A percentile compares a stretch with the other conserved stretches of the same genome.
These are phyloP conservation scores for Podospora fimiseda DNA, from an alignment of 495 filamentous ascomycete species.

Conservation along the genomic window DNA sequence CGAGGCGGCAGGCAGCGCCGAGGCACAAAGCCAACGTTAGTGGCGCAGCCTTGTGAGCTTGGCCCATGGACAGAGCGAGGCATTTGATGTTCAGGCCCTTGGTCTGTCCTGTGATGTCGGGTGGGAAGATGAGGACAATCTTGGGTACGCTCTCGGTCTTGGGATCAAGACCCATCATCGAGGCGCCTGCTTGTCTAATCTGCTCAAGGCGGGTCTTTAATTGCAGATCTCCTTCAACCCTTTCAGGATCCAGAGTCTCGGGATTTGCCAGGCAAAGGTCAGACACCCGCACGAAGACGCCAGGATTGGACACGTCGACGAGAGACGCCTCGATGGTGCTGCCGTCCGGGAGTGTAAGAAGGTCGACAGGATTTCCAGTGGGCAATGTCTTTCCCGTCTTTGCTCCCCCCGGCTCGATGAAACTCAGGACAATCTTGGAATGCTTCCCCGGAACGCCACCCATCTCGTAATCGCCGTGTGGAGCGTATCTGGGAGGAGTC, in stretches of 20 bases:
- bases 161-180: slow-evolving; percentile 55
- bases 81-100: slow-evolving; percentile 39
- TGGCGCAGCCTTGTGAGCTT: slow-evolving; percentile 60
- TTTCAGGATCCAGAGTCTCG: slow-evolving; percentile 47
- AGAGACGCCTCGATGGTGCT: slow-evolving; percentile 43
- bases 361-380: slow-evolving; percentile 53
- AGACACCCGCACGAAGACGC: slow-evolving; percentile 53
- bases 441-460: slow-evolving; percentile 60
- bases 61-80: slow-evolving; percentile 44
- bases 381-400: slow-evolving; percentile 61
- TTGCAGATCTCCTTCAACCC: slow-evolving; percentile 39
- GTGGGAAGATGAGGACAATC: slow-evolving; percentile 53
- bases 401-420: slow-evolving; percentile 60
- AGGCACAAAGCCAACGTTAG: slow-evolving; percentile 56
- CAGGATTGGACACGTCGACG: slow-evolving; percentile 60
- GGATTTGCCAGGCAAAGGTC: slow-evolving; percentile 41
- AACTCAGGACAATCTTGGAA: slow-evolving; percentile 53
- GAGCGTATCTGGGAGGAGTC: slow-evolving; percentile 35
- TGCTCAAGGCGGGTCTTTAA: slow-evolving; percentile 51
- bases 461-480: slow-evolving; percentile 53
- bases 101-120: slow-evolving; percentile 11
- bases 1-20: slow-evolving; percentile 49
- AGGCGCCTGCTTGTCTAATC: slow-evolving; percentile 55
- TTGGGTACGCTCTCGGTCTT: slow-evolving; percentile 59
- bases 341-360: slow-evolving; percentile 46